phyloP scores from a whole-genome alignment of 1,284 basidiomycete species.

The Rhodofomes roseus region DNA sequence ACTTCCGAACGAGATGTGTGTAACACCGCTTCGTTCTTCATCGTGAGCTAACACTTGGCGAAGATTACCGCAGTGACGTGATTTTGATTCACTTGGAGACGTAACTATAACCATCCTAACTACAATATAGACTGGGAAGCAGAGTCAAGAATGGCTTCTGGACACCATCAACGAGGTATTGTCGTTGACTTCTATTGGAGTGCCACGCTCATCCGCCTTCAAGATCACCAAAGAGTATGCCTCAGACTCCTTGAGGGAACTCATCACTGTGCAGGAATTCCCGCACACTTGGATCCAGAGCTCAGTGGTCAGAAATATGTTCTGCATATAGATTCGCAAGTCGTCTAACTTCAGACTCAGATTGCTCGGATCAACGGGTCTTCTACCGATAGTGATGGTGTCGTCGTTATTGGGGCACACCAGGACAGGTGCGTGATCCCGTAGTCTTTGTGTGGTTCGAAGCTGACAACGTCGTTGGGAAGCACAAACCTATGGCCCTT shows the following conservation, averaged over 20 bases:
- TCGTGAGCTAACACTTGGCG: background rate
- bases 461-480: slow-evolving; percentile 8
- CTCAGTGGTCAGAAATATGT: slow-evolving; percentile 58
- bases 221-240: slow-evolving; percentile 68
- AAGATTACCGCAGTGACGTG: slow-evolving; percentile 40
- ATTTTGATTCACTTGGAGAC: slow-evolving; percentile 39
- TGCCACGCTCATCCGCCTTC: slow-evolving; percentile 9
- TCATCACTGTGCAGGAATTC: slow-evolving; percentile 78
- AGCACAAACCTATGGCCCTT: slow-evolving; percentile 89
- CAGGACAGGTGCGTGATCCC: slow-evolving; percentile 69
- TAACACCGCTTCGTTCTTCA: slow-evolving; percentile 9
- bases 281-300: slow-evolving; percentile 91
- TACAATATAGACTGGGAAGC: slow-evolving; percentile 59
- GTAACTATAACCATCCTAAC: background rate
- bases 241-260: slow-evolving; percentile 46
- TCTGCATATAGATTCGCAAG: slow-evolving; percentile 3
- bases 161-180: slow-evolving; percentile 64
- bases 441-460: slow-evolving; percentile 13
- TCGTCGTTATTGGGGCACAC: slow-evolving; percentile 79
- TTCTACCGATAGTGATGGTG: slow-evolving; percentile 51
- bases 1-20: slow-evolving; percentile 69
- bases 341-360: slow-evolving; percentile 33
- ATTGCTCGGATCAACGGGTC: slow-evolving; percentile 72
- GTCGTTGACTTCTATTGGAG: slow-evolving; percentile 6
- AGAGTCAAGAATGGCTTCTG: slow-evolving; percentile 85